A percentile compares a stretch with the other conserved stretches of the same genome.
These are phyloP conservation scores for Caryopteris hybrid DNA, from an alignment of 305 asterid species.

Conservation along the genomic window DNA sequence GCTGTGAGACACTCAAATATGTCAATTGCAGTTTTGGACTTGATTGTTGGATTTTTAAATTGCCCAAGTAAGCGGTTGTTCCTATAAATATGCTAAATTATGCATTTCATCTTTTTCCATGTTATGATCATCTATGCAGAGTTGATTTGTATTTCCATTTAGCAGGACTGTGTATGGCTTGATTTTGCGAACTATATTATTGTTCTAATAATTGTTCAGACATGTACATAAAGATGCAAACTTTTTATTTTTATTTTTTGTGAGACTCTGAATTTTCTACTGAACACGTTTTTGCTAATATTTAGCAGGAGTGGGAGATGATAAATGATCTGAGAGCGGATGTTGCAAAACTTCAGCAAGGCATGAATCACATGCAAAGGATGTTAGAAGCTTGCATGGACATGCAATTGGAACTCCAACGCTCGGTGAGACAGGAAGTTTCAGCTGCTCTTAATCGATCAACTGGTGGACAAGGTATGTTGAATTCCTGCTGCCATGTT, in stretches of 20 bases:
- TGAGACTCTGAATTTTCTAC: conserved; percentile 4
- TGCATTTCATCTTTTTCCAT: conserved; percentile 1
- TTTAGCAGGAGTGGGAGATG: conserved; percentile 82
- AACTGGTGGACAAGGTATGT: conserved; percentile 61
- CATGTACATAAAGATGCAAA: background rate
- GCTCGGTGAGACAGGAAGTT: conserved; percentile 92
- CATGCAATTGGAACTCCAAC: conserved; percentile 92
- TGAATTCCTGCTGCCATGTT: background rate
- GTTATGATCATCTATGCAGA: background rate
- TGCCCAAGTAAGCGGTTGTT: background rate
- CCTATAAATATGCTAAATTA: background rate
- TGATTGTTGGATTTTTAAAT: background rate
- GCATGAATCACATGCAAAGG: conserved; percentile 93
- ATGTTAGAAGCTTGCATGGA: conserved; percentile 97
- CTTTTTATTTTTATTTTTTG: conserved; percentile 1
- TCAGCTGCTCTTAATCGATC: conserved; percentile 91
- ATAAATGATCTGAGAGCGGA: conserved; percentile 77
- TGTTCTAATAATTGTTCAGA: background rate
- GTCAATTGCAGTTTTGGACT: background rate
- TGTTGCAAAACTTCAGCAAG: conserved; percentile 84
- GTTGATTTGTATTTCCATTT: background rate
- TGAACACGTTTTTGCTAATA: conserved; percentile 22
- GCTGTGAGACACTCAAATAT: background rate
- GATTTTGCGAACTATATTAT: background rate
- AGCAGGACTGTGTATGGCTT: background rate